Evolutionary conservation across 169 alveolate species (phyloP), one percentile per base, ranked within the genome.

Genomic region (Theileria annulata): DNA sequence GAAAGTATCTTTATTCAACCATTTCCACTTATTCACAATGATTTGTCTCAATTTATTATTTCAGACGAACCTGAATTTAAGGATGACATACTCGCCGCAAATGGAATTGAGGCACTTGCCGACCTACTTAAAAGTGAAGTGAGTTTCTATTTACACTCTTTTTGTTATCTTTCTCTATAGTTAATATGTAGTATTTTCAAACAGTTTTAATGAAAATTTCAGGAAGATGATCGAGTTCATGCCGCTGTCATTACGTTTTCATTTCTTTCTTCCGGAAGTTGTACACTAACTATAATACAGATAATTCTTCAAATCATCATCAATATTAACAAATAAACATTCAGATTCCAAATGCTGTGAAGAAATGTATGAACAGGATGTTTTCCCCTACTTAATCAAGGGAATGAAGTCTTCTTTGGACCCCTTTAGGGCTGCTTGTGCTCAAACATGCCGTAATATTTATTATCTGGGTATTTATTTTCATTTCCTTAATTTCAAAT

Each of bases 231-330:
- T 75, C 88, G 97, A 33, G 91, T 88, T 28, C 97, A 95, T 31
- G 96, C 96, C 19, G 96, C 97, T 48, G 95, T 94, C 47, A 97
- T 95, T 47, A 97, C 97, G 10, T 91, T 95, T 42, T 93, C 97
- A 49, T 95, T 95, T 66, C 90, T 95, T 68, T 92, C 97, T 5
- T 95, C 91, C 8, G 96, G 95, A 37, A 93, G 96, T 91, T 28
- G 15, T 42, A 27, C 37, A 13, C 66, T 56, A 19, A 56, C 33
- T 21, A 56, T 4, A 21, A 56, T 21, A 56, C 66, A 19, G 3
- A 21, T 1, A 27, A 3, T 27, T 0, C n/a, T 3, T 62, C 1
- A n/a, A 62, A 15, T 13, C 8, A 21, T 23, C 8, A 76, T 42
- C 3, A 33, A 62, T 19, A 33, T 30, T 23, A 35, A 63, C 75